These are phyloP conservation scores for Prunus yedoensis DNA, from an alignment of 331 rosid genomes.

Conservation along the genomic window DNA sequence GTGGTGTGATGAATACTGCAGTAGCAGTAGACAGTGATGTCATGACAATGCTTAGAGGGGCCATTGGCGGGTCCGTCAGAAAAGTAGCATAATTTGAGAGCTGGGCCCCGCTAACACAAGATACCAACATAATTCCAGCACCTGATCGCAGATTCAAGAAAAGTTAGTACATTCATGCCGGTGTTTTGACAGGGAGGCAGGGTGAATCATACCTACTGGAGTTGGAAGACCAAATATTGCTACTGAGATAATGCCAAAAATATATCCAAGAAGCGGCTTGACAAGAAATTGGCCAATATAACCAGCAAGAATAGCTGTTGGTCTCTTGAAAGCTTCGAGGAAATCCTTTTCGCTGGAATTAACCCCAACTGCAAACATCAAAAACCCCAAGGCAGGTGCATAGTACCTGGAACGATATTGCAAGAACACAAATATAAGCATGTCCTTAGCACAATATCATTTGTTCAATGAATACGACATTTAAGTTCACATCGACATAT, in stretches of 20 bases:
- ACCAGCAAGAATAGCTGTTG: slow-evolving; percentile 73
- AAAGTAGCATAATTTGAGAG: slow-evolving; percentile 92
- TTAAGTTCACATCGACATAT: no score
- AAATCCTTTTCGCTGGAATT: slow-evolving; percentile 91
- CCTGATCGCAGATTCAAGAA: slow-evolving; percentile 50
- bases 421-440: neutral
- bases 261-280: slow-evolving; percentile 89
- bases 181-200: slow-evolving; percentile 6
- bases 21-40: slow-evolving; percentile 93
- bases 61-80: slow-evolving; percentile 80
- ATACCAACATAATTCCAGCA: slow-evolving; percentile 87
- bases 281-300: slow-evolving; percentile 79
- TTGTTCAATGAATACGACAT: neutral
- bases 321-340: slow-evolving; percentile 77
- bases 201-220: slow-evolving; percentile 57
- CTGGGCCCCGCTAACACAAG: slow-evolving; percentile 97
- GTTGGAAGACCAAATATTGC: slow-evolving; percentile 72
- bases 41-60: slow-evolving; percentile 95
- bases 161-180: slow-evolving; percentile 29
- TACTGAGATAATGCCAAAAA: slow-evolving; percentile 67
- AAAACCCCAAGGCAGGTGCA: slow-evolving; percentile 94
- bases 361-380: slow-evolving; percentile 98
- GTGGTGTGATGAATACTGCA: slow-evolving; percentile 82
- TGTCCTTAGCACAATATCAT: neutral
- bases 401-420: slow-evolving; percentile 60